Conservation (phyloP, 345 rosid genomes). For the Melaleuca alternifolia region DNA sequence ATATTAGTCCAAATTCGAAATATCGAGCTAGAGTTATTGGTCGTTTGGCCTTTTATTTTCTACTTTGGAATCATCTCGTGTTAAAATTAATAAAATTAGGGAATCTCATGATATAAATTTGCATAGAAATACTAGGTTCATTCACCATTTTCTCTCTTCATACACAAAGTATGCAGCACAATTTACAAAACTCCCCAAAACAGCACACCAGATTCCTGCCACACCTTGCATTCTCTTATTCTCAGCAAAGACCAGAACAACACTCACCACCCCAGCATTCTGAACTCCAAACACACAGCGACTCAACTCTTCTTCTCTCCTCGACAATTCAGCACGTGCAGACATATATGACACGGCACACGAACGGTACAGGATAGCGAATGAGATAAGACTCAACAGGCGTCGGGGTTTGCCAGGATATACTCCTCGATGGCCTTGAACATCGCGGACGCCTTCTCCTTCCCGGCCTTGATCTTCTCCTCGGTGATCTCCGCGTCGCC, state of each 20-base stretch:
- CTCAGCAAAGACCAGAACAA: neutral
- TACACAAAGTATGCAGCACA: neutral
- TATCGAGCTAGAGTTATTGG: neutral
- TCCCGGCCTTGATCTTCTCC: conserved; percentile 4
- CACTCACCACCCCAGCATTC: neutral
- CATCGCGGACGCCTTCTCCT: neutral
- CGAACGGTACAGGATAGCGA: neutral
- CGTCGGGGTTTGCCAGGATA: conserved; percentile 20
- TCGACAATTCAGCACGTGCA: neutral
- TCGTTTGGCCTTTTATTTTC: neutral
- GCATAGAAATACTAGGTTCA: no score
- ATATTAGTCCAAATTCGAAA: neutral
- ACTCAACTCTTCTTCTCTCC: neutral
- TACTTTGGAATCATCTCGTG: neutral
- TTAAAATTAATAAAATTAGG: neutral
- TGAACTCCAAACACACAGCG: neutral
- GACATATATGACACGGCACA: neutral
- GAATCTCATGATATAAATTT: neutral
- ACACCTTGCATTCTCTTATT: neutral
- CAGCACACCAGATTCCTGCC: neutral
- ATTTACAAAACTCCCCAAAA: neutral
- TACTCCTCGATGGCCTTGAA: conserved; percentile 25
- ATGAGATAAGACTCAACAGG: neutral
- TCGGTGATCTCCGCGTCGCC: neutral
- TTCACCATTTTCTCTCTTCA: no score